Conservation (phyloP, 2,329 filamentous ascomycete species). For the Hypoxylon sp. region DNA sequence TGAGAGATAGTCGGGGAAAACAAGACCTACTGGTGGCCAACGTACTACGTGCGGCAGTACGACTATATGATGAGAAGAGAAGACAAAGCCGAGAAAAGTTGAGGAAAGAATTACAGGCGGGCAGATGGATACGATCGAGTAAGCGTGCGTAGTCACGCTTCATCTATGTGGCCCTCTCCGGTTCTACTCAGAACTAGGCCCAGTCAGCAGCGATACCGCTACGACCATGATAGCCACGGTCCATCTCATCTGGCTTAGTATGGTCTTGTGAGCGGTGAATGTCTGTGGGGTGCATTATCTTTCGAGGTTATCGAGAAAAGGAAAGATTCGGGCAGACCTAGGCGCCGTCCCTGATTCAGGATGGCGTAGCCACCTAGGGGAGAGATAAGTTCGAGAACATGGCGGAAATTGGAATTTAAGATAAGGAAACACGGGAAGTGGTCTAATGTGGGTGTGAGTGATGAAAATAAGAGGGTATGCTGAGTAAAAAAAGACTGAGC, state of each 20-base stretch:
- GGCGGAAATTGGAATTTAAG: conserved; percentile 31
- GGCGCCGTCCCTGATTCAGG: conserved; percentile 32
- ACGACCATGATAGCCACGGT: conserved; percentile 8
- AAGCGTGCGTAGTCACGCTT: conserved; percentile 40
- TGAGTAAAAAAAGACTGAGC: conserved; percentile 25
- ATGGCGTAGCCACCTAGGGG: conserved; percentile 21
- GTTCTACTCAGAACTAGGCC: conserved; percentile 33
- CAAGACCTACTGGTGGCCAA: conserved; percentile 23
- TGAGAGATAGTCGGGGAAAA: conserved; percentile 28
- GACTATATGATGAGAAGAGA: conserved; percentile 38
- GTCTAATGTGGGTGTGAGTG: conserved; percentile 34
- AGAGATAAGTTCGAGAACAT: conserved; percentile 39
- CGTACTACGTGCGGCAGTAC: conserved; percentile 29
- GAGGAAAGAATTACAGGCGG: conserved; percentile 24
- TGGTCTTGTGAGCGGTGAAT: conserved; percentile 30
- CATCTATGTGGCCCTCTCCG: conserved; percentile 25
- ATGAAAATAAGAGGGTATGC: conserved; percentile 36
- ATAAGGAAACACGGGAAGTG: conserved; percentile 42
- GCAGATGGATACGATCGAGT: conserved; percentile 41
- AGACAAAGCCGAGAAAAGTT: conserved; percentile 26
- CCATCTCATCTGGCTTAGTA: conserved; percentile 21
- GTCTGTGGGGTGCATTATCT: conserved; percentile 33
- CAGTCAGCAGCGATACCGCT: conserved; percentile 43
- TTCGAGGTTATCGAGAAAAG: conserved; percentile 30
- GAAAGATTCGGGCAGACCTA: conserved; percentile 28